Percentiles rank a stretch among this genome's conserved stretches.
Evolutionary conservation across 208 protist species (phyloP).

Genomic region (Jaenimonas drosophilae): DNA sequence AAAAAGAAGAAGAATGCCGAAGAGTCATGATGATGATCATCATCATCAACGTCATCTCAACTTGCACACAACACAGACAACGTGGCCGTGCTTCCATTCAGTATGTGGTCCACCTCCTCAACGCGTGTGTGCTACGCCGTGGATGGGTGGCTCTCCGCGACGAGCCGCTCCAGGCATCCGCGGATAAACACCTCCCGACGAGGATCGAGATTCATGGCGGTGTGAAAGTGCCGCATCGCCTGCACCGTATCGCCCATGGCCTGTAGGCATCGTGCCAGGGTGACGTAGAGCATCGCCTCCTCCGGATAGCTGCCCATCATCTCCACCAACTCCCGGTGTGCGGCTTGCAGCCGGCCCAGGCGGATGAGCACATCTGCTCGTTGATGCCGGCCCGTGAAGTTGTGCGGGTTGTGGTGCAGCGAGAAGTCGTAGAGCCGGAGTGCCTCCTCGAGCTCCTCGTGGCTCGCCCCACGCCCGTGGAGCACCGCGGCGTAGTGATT

Average conservation of each 20-base stretch:
- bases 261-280: constrained; percentile 75
- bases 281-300: constrained; percentile 86
- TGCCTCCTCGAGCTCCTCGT: constrained; percentile 43
- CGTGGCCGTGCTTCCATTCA: not conserved
- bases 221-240: constrained; percentile 56
- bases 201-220: constrained; percentile 67
- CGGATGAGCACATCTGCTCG: constrained; percentile 81
- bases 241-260: constrained; percentile 24
- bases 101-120: not conserved
- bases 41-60: too few species aligned
- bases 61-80: too few species aligned
- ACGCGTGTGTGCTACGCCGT: not conserved
- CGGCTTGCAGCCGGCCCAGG: constrained; percentile 53
- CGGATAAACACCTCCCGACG: constrained; percentile 51
- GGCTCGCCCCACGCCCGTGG: constrained; percentile 31
- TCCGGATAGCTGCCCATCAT: constrained; percentile 68
- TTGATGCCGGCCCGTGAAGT: constrained; percentile 84
- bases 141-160: constrained; percentile 6
- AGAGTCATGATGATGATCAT: too few species aligned
- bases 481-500: constrained; percentile 69
- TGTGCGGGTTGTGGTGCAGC: constrained; percentile 63
- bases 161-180: constrained; percentile 55
- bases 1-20: constrained; percentile 3
- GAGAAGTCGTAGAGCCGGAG: constrained; percentile 65
- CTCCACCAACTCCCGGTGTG: constrained; percentile 57